Evolutionary conservation across 192 early-diverging fungal genomes (phyloP), one percentile per base, ranked within the genome.

Genomic region (Mortierella antarctica): DNA sequence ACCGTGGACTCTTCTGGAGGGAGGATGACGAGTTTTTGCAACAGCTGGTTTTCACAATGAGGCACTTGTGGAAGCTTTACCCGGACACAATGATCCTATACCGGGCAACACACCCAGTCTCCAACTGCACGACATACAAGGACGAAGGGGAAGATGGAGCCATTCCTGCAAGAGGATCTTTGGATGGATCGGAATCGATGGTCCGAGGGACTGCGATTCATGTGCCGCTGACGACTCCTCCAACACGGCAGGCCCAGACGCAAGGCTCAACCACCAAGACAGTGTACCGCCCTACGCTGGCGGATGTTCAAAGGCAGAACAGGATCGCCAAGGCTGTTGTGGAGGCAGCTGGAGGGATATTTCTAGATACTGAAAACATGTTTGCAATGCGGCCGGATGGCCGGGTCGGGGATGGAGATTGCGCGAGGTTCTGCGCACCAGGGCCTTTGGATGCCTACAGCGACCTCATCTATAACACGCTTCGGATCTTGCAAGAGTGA

Each of bases 391-490:
- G 87, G 51, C 82, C 84, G 0, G 88, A 89, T 70, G 88, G 84
- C 1, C 85, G 87, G 67, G 69, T 89, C 53, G 88, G 85, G 12
- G 82, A 81, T 15, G 80, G 70, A 12, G 88, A 89, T 65, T 89
- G 88, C 73, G 55, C 84, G 9, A 61, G 88, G 55, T 89, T 85
- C 63, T 89, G 86, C 79, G 86, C 87, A 18, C 88, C 88, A 4
- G 88, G 88, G 20, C 88, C 88, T 2, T 40, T 85, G 20, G 88
- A 89, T 78, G 74, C 76, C 7, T 86, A 84, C 71, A 54, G 66
- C 6, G 71, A 83, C 50, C 65, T 83, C 41, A 40, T 83, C 15
- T 83, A 62, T n/a, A 76, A 76, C 40, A 61, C 61, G 0, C 44
- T 76, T 10, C 60, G 65, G 46, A 62, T 76, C 15, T 18, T 76